Evolutionary conservation across 257 asterid genomes (phyloP).

Genomic region (Euphrasia confusa): DNA sequence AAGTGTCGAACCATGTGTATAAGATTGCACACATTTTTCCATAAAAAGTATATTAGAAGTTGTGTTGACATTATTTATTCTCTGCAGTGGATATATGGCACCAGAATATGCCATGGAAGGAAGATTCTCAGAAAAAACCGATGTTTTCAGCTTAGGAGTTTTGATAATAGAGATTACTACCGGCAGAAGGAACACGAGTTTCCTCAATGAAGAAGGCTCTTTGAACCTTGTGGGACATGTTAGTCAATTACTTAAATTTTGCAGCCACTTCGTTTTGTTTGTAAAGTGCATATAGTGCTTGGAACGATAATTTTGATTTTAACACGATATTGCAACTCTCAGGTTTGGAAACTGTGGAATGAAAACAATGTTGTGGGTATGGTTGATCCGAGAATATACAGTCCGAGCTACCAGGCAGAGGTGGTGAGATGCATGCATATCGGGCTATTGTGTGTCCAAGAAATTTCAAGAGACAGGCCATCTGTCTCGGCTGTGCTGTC

Average conservation of each 20-base stretch:
- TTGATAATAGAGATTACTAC: slow-evolving; percentile 2
- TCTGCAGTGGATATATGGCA: slow-evolving; percentile 13
- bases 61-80: not conserved
- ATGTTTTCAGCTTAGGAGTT: slow-evolving; percentile 14
- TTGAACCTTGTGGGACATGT: slow-evolving; percentile 7
- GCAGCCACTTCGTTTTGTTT: not conserved
- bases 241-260: not conserved
- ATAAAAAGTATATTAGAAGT: not conserved
- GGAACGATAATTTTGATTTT: not conserved
- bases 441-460: slow-evolving; percentile 65
- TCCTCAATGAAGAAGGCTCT: slow-evolving; percentile 1
- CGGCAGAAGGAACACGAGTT: not conserved
- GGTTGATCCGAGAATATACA: slow-evolving; percentile 37
- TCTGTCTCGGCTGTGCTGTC: slow-evolving; percentile 39
- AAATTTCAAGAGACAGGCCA: slow-evolving; percentile 55
- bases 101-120: slow-evolving; percentile 11
- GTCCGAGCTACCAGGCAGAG: slow-evolving; percentile 25
- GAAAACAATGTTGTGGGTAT: slow-evolving; percentile 24
- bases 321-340: not conserved
- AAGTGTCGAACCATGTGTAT: not conserved
- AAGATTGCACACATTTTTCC: not conserved
- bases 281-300: not conserved
- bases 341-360: slow-evolving; percentile 57
- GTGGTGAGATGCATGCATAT: slow-evolving; percentile 50
- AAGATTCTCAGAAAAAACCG: slow-evolving; percentile 4